Evolutionary conservation across 2,329 filamentous ascomycete species (phyloP).

Genomic region (Fusarium albidum): DNA sequence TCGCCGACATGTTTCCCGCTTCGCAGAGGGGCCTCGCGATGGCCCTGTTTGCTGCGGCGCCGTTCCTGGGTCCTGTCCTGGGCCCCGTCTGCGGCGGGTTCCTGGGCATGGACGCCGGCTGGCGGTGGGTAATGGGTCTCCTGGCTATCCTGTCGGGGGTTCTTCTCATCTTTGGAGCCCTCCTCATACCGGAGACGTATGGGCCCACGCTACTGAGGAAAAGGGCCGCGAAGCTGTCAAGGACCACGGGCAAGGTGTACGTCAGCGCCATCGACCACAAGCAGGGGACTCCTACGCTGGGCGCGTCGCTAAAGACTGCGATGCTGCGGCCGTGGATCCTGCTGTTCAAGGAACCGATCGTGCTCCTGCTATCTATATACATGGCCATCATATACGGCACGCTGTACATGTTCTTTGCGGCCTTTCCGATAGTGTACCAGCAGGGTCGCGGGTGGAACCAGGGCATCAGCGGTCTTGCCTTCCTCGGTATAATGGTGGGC

Average conservation of each 20-base stretch:
- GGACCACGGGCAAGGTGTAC: background rate
- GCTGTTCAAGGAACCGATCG: slow-evolving; percentile 79
- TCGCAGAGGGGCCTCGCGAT: slow-evolving; percentile 83
- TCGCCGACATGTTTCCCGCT: slow-evolving; percentile 78
- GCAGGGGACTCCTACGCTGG: background rate
- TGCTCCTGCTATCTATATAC: slow-evolving; percentile 79
- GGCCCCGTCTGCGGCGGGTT: slow-evolving; percentile 68
- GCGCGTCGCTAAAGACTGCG: slow-evolving; percentile 68
- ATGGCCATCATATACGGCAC: slow-evolving; percentile 79
- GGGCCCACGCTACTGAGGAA: slow-evolving; percentile 71
- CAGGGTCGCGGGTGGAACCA: slow-evolving; percentile 47
- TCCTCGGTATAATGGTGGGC: slow-evolving; percentile 2
- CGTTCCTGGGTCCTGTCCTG: slow-evolving; percentile 72
- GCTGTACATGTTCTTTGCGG: slow-evolving; percentile 76
- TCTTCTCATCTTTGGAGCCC: slow-evolving; percentile 75
- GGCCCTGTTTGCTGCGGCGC: slow-evolving; percentile 79
- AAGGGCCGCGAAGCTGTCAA: background rate
- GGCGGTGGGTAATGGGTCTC: slow-evolving; percentile 85
- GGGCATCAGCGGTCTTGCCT: background rate
- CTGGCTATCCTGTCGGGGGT: slow-evolving; percentile 73
- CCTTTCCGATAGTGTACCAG: slow-evolving; percentile 69
- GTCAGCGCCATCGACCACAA: background rate
- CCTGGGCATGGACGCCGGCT: slow-evolving; percentile 67
- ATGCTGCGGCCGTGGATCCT: slow-evolving; percentile 72
- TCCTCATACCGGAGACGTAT: slow-evolving; percentile 85